These are phyloP conservation scores for Chalara sp. DNA, from an alignment of 2,329 filamentous ascomycete genomes.

Conservation along the genomic window DNA sequence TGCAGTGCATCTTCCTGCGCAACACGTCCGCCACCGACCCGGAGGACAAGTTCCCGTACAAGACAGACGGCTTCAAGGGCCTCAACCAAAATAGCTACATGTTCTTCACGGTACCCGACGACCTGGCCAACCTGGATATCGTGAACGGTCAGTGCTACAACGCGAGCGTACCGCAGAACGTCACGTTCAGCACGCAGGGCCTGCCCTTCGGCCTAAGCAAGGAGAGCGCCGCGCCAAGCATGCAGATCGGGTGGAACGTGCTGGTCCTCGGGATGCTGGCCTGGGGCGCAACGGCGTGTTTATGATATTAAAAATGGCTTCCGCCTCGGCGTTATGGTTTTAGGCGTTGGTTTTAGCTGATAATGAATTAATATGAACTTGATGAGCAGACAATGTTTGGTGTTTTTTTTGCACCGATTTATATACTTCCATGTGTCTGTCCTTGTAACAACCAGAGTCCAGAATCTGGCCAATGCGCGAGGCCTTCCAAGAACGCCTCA, in stretches of 20 bases:
- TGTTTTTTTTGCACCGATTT: no score
- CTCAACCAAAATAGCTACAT: slow-evolving; percentile 64
- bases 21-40: slow-evolving; percentile 66
- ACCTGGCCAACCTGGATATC: slow-evolving; percentile 60
- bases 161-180: slow-evolving; percentile 55
- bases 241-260: slow-evolving; percentile 6
- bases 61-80: slow-evolving; percentile 64
- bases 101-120: slow-evolving; percentile 71
- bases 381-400: no score
- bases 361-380: no score
- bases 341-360: no score
- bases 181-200: slow-evolving; percentile 63
- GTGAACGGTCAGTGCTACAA: slow-evolving; percentile 63
- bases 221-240: slow-evolving; percentile 15
- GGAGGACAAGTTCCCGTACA: slow-evolving; percentile 65
- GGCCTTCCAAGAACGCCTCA: no score
- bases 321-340: no score
- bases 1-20: slow-evolving; percentile 71
- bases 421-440: no score
- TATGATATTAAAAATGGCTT: slow-evolving; percentile 3
- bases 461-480: no score
- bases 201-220: slow-evolving; percentile 36
- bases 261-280: slow-evolving; percentile 8
- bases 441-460: no score
- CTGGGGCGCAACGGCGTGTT: slow-evolving; percentile 5